A percentile compares a stretch with the other conserved stretches of the same genome.
These are phyloP conservation scores for Cladophialophora immunda DNA, from an alignment of 2,329 filamentous ascomycete species.

Conservation along the genomic window DNA sequence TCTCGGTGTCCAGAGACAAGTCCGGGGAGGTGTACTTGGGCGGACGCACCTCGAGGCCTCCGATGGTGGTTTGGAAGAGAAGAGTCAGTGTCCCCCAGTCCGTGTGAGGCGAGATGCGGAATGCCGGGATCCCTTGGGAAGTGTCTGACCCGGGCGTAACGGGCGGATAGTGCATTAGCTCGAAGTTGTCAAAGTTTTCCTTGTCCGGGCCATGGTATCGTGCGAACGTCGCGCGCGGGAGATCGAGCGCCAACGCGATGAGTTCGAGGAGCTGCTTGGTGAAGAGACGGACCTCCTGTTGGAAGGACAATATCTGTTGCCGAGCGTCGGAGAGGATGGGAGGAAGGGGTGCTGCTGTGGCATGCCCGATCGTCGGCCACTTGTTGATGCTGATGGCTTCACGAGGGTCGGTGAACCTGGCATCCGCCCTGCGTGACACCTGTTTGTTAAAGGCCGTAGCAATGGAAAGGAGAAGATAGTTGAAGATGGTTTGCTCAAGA, in stretches of 20 bases:
- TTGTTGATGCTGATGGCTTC: slow-evolving; percentile 36
- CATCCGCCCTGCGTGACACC: slow-evolving; percentile 17
- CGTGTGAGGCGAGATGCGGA: slow-evolving; percentile 32
- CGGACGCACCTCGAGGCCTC: slow-evolving; percentile 32
- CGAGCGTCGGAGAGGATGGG: slow-evolving; percentile 24
- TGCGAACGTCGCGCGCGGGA: slow-evolving; percentile 21
- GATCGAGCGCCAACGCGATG: slow-evolving; percentile 27
- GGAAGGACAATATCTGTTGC: slow-evolving; percentile 24
- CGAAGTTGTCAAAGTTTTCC: slow-evolving; percentile 32
- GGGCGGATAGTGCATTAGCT: slow-evolving; percentile 32
- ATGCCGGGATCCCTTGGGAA: neutral
- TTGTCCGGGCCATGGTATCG: slow-evolving; percentile 15
- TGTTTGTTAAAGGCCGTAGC: neutral
- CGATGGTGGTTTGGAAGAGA: slow-evolving; percentile 31
- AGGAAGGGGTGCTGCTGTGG: slow-evolving; percentile 14
- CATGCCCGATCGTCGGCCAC: slow-evolving; percentile 26
- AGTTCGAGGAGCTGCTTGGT: slow-evolving; percentile 27
- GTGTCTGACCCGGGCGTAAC: neutral
- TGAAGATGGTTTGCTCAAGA: neutral
- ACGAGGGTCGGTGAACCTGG: slow-evolving; percentile 28
- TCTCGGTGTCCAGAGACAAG: slow-evolving; percentile 14
- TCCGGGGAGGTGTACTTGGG: slow-evolving; percentile 21
- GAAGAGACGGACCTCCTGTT: slow-evolving; percentile 23
- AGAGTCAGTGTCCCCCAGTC: slow-evolving; percentile 33
- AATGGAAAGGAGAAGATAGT: neutral